Evolutionary conservation across 1,139 yeast genomes (phyloP), one percentile per base, ranked within the genome.

Genomic region (Pichia sp.): DNA sequence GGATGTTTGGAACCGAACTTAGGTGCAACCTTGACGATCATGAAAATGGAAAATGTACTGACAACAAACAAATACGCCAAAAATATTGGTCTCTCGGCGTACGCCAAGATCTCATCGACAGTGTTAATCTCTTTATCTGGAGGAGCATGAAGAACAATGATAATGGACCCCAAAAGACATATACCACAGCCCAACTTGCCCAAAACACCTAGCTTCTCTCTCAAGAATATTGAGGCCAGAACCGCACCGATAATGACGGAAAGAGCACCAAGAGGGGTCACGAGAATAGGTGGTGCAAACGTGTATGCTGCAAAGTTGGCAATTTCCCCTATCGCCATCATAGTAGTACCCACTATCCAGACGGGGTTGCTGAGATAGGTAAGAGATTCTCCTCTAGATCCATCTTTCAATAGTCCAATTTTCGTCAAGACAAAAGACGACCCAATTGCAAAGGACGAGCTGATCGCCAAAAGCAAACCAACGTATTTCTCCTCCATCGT

Each of bases 121-220:
- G 97, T 90, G 60, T 82, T 78, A 57, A 90, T 85, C 59, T 90
- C 96, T 71, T 87, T 88, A 70, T 90, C 97, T 17, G 93, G 90
- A 33, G 97, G 97, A 30, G 97, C 97, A 69, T 90, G 97, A 58
- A 90, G 75, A 31, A 90, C 91, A 58, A 90, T 91, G 55, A 90
- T 87, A n/a, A 90, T 90, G 2, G 95, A 85, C 1, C 97, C 97
- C 71, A 90, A 78, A 53, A 90, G 73, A 70, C 97, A 90, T 54
- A 89, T 87, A 41, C 96, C 95, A 73, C 97, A 91, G 1, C 97
- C 97, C 84, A 91, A 81, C 69, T 86, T 87, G n/a, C 97, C 97
- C 65, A 90, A 75, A 5, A 87, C 80, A 1, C 97, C 97, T 60
- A 90, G 78, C 67, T 88, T 95, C 70, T 90, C 97, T 66, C 87